Evolutionary conservation across 163 green algal species (phyloP).

Genomic region (Chloroidium sp.): DNA sequence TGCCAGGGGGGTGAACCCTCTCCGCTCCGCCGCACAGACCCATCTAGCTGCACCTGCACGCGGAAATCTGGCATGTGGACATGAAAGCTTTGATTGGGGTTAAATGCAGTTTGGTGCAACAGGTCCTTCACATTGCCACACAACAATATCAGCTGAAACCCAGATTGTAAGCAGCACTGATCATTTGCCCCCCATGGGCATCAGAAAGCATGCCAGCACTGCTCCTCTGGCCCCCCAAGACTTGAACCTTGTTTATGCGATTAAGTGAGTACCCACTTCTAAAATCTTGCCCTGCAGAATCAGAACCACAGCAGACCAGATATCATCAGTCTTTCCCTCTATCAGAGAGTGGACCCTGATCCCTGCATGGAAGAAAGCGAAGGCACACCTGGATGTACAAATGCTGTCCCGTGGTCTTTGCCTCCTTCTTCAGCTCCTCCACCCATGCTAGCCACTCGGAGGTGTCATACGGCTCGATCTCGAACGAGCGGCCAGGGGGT

Average conservation of each 20-base stretch:
- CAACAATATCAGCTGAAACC: too few species aligned
- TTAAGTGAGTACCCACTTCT: too few species aligned
- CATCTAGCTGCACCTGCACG: conserved; percentile 52
- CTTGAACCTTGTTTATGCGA: background rate
- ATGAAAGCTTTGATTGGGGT: background rate
- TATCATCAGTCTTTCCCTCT: background rate
- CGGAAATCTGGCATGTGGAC: background rate
- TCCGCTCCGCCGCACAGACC: conserved; percentile 65
- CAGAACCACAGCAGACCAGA: background rate
- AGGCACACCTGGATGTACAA: conserved; percentile 56
- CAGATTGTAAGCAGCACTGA: too few species aligned
- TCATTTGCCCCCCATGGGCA: background rate
- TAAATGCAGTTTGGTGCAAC: too few species aligned
- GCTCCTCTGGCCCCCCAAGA: background rate
- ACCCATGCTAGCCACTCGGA: conserved; percentile 69
- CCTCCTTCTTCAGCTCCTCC: conserved; percentile 47
- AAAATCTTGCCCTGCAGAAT: background rate
- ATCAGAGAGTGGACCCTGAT: too few species aligned
- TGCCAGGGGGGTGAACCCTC: conserved; percentile 59
- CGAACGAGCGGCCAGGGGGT: conserved; percentile 18
- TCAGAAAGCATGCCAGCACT: background rate
- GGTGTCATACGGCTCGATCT: conserved; percentile 30
- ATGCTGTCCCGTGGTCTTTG: conserved; percentile 10
- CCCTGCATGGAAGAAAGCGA: too few species aligned
- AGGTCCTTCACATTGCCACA: too few species aligned